Base-by-base conservation (phyloP, 2,329 filamentous ascomycete genomes). In the Ophiognomonia clavigignenti-juglandacearum region DNA sequence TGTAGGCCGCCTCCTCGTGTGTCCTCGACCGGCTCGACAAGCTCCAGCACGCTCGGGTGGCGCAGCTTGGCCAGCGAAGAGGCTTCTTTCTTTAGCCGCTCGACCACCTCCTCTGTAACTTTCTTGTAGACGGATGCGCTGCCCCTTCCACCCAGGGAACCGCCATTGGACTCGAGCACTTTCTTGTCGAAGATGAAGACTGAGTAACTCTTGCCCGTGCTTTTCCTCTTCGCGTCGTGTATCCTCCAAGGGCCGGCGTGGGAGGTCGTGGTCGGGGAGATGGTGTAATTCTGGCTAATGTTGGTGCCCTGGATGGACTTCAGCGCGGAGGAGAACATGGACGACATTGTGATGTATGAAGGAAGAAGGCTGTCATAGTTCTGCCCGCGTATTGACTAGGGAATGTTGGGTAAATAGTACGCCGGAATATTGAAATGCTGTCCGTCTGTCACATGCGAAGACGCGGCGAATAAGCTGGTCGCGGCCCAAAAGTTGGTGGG, bases 211-310 rank as follows among this genome's bases (percentile, higher is more conserved):
- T 93, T 95, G 56, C 88, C 88, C 0, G 90, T 96, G 24, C 86
- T 89, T 70, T 96, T 97, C 71, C 95, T 95, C 74, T 95, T 97
- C 50, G 88, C 91, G 70, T 96, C 91, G 75, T 92, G 92, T 60
- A 98, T 93, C 72, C 90, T 95, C 93, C 93, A 98, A 49, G 91
- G 88, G 16, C 93, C 93, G 14, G 91, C 88, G 43, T 82, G 82
- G 43, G 89, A 86, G n/a, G 82, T 85, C 10, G 86, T 80, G 50
- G 80, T 82, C 22, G 83, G 76, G 19, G 88, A 85, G 55, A 97
- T 75, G 57, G 86, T 82, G 69, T 98, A 98, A 70, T 96, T 95
- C 62, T 86, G 83, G 50, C 83, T 84, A 70, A 98, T 97, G 69
- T 96, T 96, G 51, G 87, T 77, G 58, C 80, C 92, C 55, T 84